Evolutionary conservation across 1,139 yeast genomes (phyloP).

Genomic region (Yamadazyma sp.): DNA sequence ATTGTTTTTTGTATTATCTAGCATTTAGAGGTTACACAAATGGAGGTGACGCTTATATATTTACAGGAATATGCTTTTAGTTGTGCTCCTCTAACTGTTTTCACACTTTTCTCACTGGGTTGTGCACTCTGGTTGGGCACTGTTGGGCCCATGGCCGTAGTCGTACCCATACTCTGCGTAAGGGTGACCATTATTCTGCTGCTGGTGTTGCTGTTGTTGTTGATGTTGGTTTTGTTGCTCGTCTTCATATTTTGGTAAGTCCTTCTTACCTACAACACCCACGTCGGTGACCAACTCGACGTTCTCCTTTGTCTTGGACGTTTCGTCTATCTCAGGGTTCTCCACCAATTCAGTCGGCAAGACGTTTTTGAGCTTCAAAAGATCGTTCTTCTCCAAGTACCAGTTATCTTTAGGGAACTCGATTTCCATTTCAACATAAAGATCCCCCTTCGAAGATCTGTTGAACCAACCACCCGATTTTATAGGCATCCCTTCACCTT

Average conservation of each 20-base stretch:
- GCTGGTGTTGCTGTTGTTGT: conserved; percentile 7
- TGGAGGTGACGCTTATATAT: conserved; percentile 1
- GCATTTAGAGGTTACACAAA: not conserved
- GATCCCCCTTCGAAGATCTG: conserved; percentile 56
- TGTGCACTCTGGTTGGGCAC: conserved; percentile 41
- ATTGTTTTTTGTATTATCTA: not conserved
- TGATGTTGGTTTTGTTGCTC: conserved; percentile 1
- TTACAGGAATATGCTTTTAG: not conserved
- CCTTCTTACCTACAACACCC: conserved; percentile 25
- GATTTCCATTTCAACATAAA: conserved; percentile 68
- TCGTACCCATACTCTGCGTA: conserved; percentile 5
- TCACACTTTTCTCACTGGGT: conserved; percentile 2
- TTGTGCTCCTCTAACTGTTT: no score
- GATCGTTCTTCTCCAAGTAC: conserved; percentile 68
- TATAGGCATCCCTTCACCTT: conserved; percentile 86
- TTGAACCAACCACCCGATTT: conserved; percentile 38
- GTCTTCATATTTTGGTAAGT: conserved; percentile 38
- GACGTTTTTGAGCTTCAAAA: conserved; percentile 51
- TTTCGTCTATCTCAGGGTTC: conserved; percentile 23
- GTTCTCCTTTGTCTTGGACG: conserved; percentile 35
- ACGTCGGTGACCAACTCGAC: conserved; percentile 45
- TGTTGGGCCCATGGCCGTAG: conserved; percentile 4
- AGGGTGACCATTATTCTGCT: conserved; percentile 14
- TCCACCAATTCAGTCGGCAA: conserved; percentile 47
- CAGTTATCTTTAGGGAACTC: conserved; percentile 85